Conservation (phyloP, 2,329 filamentous ascomycete genomes). For the Aspergillus neoniger region DNA sequence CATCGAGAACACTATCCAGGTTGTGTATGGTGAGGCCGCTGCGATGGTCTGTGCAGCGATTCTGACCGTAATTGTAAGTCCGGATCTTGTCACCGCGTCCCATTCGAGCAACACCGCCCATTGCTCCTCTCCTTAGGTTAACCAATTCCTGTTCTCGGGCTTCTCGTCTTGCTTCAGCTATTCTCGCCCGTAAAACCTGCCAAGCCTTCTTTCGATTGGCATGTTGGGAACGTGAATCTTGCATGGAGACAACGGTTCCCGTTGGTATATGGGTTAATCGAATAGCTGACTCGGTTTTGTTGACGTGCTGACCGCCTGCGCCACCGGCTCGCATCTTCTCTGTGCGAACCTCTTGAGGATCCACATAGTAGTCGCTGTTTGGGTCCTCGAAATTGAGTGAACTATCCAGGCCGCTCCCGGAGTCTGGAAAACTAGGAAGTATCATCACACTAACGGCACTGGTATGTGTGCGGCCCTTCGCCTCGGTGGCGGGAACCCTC, state of each 20-base stretch:
- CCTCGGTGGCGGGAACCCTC: constrained; percentile 87
- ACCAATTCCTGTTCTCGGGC: constrained; percentile 79
- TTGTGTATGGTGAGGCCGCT: constrained; percentile 78
- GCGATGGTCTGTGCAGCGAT: constrained; percentile 85
- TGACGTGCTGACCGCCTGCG: constrained; percentile 95
- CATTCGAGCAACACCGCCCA: constrained; percentile 74
- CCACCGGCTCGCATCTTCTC: constrained; percentile 93
- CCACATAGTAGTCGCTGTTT: constrained; percentile 86
- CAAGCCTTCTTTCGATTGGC: constrained; percentile 87
- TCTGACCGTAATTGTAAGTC: constrained; percentile 80
- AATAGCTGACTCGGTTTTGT: constrained; percentile 95
- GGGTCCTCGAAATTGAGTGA: constrained; percentile 74
- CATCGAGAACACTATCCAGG: constrained; percentile 75
- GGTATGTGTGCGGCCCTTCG: constrained; percentile 87
- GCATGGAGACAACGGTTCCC: constrained; percentile 83
- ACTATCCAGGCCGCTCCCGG: constrained; percentile 51
- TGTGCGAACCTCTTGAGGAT: constrained; percentile 75
- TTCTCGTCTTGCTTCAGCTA: constrained; percentile 79
- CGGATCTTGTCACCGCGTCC: constrained; percentile 91
- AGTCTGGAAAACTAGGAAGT: constrained; percentile 73
- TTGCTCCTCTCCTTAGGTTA: constrained; percentile 72
- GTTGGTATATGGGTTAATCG: constrained; percentile 89
- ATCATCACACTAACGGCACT: constrained; percentile 92
- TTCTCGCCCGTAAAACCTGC: constrained; percentile 75
- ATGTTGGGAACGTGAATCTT: constrained; percentile 87